A percentile compares a stretch with the other conserved stretches of the same genome.
These are phyloP conservation scores for Thelephora terrestris DNA, from an alignment of 1,284 basidiomycete species.

Conservation along the genomic window DNA sequence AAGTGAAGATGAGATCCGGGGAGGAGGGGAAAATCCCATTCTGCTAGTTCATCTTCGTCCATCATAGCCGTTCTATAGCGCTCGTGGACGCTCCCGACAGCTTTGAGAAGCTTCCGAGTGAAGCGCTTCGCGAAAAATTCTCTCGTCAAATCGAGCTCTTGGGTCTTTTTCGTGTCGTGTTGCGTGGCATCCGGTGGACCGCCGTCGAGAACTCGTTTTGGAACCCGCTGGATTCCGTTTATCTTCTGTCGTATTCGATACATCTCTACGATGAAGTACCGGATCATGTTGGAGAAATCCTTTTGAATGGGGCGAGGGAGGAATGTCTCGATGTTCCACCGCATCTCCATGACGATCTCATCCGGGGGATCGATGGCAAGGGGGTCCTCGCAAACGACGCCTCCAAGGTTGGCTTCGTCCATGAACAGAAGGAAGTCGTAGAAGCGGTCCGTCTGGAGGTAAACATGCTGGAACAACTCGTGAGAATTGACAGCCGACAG, in stretches of 20 bases:
- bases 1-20: constrained; percentile 79
- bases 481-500: constrained; percentile 88
- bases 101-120: constrained; percentile 73
- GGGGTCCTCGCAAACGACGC: constrained; percentile 78
- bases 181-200: constrained; percentile 49
- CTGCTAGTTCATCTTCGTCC: constrained; percentile 46
- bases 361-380: constrained; percentile 57
- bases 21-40: constrained; percentile 76
- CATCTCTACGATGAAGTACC: constrained; percentile 81
- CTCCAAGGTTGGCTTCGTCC: constrained; percentile 92
- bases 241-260: constrained; percentile 69
- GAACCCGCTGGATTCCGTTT: constrained; percentile 52
- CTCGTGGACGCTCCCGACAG: constrained; percentile 60
- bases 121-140: constrained; percentile 76
- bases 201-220: constrained; percentile 67
- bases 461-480: constrained; percentile 92
- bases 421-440: constrained; percentile 96
- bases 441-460: constrained; percentile 80
- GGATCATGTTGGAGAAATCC: constrained; percentile 69
- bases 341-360: constrained; percentile 72
- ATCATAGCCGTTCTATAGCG: constrained; percentile 52
- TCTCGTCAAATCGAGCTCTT: constrained; percentile 59
- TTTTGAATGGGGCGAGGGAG: constrained; percentile 78
- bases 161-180: constrained; percentile 55
- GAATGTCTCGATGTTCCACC: constrained; percentile 93